Evolutionary conservation across 2,329 filamentous ascomycete genomes (phyloP), one percentile per base, ranked within the genome.

Genomic region (Emergomyces orientalis): DNA sequence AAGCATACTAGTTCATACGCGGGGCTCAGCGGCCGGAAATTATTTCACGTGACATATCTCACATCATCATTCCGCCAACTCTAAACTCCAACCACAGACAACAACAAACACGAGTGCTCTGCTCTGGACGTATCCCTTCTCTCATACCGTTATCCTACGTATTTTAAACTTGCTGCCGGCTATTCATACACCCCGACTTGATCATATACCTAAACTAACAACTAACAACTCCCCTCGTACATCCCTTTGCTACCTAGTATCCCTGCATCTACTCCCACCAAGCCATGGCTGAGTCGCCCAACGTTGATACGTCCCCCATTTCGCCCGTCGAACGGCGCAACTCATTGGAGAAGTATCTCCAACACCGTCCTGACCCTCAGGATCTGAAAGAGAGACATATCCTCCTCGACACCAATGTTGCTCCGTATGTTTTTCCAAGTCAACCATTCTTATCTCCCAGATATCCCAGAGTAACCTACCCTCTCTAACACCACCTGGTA

Each of bases 331-430:
- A 81, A 66, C 80, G 80, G 52, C 78, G 81, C 60, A 86, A 90
- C 79, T 90, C 88, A 3, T 81, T 91, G 14, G 87, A 90, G 75
- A 85, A 86, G 69, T 85, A 89, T 71, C 80, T 91, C 61, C 83
- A 86, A 73, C 84, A 86, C 69, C 88, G 90, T 49, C 88, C 88
- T 30, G 84, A 82, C 58, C 71, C 76, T 17, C 79, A 88, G 71
- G 86, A 89, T 65, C 77, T 89, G 65, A 88, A 87, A 76, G 83
- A 88, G 67, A 78, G 84, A 65, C 84, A 89, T 71, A 89, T 89
- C 66, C 74, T 89, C 60, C 79, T 88, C 4, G 83, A 88, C 69
- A 88, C 85, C 2, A 86, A 80, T 69, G 84, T 85, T 67, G 87
- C 87, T 54, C 87, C 87, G 82, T 88, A 78, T 65, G 82, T 64